Conservation (phyloP, 164 flowering plant genomes). For the Dillenia turbinata region DNA sequence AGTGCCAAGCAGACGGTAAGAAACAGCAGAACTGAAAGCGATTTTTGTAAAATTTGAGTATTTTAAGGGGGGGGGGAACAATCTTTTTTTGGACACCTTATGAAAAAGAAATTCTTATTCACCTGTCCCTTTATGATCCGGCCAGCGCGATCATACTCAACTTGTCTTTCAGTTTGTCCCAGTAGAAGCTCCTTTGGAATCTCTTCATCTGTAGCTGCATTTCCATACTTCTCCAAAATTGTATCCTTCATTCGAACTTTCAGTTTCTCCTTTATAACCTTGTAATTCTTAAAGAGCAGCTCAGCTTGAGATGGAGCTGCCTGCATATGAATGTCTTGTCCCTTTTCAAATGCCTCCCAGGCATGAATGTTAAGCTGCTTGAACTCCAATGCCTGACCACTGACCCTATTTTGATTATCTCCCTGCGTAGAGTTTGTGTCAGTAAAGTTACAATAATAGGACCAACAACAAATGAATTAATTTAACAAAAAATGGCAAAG, state of each 20-base stretch:
- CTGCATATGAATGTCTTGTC: conserved; percentile 87
- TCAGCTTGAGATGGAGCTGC: conserved; percentile 90
- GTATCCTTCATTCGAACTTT: conserved; percentile 54
- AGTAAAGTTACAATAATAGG: conserved; percentile 2
- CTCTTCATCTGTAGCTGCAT: conserved; percentile 67
- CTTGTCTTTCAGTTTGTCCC: conserved; percentile 74
- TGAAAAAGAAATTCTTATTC: neutral
- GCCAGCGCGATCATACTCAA: conserved; percentile 90
- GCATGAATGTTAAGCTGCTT: conserved; percentile 70
- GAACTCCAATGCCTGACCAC: conserved; percentile 83
- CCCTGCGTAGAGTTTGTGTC: conserved; percentile 28
- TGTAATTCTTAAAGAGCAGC: conserved; percentile 50
- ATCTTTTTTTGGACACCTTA: too few species aligned
- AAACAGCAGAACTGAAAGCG: neutral
- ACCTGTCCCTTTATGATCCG: conserved; percentile 86
- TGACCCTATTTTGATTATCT: conserved; percentile 60
- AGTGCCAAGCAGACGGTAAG: neutral
- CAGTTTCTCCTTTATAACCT: conserved; percentile 58
- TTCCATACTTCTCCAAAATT: conserved; percentile 83
- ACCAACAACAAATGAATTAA: neutral
- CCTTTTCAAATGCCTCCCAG: conserved; percentile 80
- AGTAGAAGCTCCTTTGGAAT: conserved; percentile 67
- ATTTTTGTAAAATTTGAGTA: too few species aligned
- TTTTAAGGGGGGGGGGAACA: neutral
- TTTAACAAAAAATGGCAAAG: neutral